A percentile compares a stretch with the other conserved stretches of the same genome.
These are phyloP conservation scores for Ephemerocybe angulata DNA, from an alignment of 768 basidiomycete species.

Conservation along the genomic window DNA sequence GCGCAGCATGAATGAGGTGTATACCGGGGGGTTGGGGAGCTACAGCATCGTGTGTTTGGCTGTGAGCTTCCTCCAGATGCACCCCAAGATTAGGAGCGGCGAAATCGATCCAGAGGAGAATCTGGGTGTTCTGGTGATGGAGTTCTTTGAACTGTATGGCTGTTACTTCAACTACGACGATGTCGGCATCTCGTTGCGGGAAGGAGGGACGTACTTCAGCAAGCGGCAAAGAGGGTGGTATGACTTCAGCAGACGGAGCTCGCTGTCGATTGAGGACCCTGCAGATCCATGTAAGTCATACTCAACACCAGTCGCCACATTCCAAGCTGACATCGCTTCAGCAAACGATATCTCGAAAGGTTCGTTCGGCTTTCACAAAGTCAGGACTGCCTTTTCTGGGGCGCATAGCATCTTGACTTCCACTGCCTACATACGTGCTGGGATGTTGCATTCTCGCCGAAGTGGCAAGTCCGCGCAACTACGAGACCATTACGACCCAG, in stretches of 20 bases:
- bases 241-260: conserved; percentile 48
- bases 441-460: conserved; percentile 55
- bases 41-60: conserved; percentile 93
- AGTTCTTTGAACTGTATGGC: conserved; percentile 97
- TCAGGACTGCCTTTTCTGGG: conserved; percentile 80
- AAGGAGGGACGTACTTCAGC: conserved; percentile 86
- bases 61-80: conserved; percentile 94
- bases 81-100: conserved; percentile 86
- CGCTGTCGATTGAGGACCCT: conserved; percentile 92
- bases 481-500: conserved; percentile 39
- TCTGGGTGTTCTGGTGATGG: conserved; percentile 90
- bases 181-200: conserved; percentile 82
- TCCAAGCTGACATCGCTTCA: conserved; percentile 26
- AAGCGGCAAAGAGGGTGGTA: conserved; percentile 83
- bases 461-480: conserved; percentile 48
- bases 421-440: conserved; percentile 61
- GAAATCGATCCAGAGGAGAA: conserved; percentile 88
- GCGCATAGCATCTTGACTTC: conserved; percentile 77
- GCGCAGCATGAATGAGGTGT: conserved; percentile 97
- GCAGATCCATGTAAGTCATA: conserved; percentile 71
- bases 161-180: conserved; percentile 87
- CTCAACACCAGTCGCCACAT: not conserved
- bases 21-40: conserved; percentile 89
- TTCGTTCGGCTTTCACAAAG: conserved; percentile 78
- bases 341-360: conserved; percentile 93